phyloP scores from a whole-genome alignment of 805 yeast genomes.

The Saccharomyces eubayanus region DNA sequence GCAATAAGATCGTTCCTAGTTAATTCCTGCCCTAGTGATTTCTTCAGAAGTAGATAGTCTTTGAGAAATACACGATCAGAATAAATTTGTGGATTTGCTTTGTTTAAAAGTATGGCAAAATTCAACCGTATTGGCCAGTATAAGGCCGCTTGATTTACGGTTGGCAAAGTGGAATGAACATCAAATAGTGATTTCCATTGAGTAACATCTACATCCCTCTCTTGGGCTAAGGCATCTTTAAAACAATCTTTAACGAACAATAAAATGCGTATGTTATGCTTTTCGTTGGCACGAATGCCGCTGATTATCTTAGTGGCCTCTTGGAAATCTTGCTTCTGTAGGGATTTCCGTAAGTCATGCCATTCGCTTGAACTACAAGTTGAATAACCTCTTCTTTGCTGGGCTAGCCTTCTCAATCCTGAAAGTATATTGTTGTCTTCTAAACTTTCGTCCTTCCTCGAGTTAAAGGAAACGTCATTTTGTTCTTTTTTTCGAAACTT shows the following conservation, averaged over 20 bases:
- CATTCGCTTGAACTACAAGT: slow-evolving; percentile 5
- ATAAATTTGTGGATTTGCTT: slow-evolving; percentile 7
- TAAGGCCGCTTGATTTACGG: slow-evolving; percentile 2
- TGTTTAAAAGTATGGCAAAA: slow-evolving; percentile 14
- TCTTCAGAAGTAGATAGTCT: slow-evolving; percentile 18
- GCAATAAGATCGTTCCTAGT: slow-evolving; percentile 14
- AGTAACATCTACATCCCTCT: neutral
- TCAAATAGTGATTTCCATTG: slow-evolving; percentile 16
- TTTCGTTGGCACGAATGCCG: neutral
- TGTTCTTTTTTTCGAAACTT: slow-evolving; percentile 6
- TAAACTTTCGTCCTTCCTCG: neutral
- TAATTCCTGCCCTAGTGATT: slow-evolving; percentile 11
- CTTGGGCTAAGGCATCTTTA: neutral
- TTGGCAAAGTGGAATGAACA: slow-evolving; percentile 8
- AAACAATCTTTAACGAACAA: neutral
- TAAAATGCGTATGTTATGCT: neutral
- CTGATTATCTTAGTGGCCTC: slow-evolving; percentile 4
- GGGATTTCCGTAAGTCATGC: neutral
- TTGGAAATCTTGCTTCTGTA: slow-evolving; percentile 7
- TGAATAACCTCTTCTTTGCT: slow-evolving; percentile 23
- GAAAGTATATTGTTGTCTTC: slow-evolving; percentile 21
- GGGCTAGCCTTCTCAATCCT: slow-evolving; percentile 24
- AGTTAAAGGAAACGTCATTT: neutral
- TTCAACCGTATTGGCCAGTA: slow-evolving; percentile 19
- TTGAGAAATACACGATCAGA: slow-evolving; percentile 7